Percentiles rank a stretch among this genome's conserved stretches.
These are phyloP conservation scores for Thielaviopsis populi DNA, from an alignment of 2,329 filamentous ascomycete species.

Conservation along the genomic window DNA sequence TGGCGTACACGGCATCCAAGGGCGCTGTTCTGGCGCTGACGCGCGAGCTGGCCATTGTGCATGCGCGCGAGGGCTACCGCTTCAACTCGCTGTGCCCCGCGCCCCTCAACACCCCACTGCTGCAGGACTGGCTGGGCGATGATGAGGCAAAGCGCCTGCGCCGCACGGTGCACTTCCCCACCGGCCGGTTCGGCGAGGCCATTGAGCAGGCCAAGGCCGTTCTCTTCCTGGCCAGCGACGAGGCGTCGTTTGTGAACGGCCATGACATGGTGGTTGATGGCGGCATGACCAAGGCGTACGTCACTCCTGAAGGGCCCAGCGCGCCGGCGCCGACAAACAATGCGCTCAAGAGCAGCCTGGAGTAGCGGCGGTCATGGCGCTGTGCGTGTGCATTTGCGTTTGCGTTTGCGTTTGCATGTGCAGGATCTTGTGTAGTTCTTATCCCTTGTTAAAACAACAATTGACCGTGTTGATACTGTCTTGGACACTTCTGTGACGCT, in stretches of 20 bases:
- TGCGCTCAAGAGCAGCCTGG: constrained; percentile 30
- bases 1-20: constrained; percentile 89
- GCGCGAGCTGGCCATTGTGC: constrained; percentile 78
- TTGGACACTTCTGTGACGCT: too few species aligned
- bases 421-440: background rate
- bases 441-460: background rate
- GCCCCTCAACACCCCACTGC: constrained; percentile 71
- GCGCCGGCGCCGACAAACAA: constrained; percentile 43
- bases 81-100: constrained; percentile 88
- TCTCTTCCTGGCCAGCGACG: constrained; percentile 58
- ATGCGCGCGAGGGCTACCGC: constrained; percentile 73
- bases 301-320: constrained; percentile 21
- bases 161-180: constrained; percentile 62
- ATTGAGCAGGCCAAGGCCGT: constrained; percentile 65
- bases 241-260: constrained; percentile 60
- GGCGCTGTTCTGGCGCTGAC: constrained; percentile 84
- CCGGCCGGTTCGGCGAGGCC: constrained; percentile 59
- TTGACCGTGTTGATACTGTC: too few species aligned
- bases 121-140: constrained; percentile 64
- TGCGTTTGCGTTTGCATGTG: too few species aligned
- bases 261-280: constrained; percentile 58
- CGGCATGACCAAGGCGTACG: constrained; percentile 45
- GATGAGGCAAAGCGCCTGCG: constrained; percentile 53
- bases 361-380: too few species aligned
- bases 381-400: too few species aligned